Percentiles rank a stretch among this genome's conserved stretches.
phyloP scores from a whole-genome alignment of 1,139 yeast genomes.

The Candida mesenterica region DNA sequence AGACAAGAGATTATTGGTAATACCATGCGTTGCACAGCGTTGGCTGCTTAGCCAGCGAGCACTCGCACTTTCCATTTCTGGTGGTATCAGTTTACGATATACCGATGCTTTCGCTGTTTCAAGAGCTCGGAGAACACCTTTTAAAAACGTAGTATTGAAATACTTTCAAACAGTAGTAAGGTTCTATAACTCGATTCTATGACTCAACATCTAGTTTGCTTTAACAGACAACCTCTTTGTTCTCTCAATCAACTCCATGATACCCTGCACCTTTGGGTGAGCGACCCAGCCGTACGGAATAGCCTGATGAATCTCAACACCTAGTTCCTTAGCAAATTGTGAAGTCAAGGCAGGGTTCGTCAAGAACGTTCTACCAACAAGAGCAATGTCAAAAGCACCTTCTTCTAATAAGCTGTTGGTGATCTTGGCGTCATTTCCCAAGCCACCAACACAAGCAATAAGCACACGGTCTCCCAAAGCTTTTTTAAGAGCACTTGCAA shows the following conservation, averaged over 20 bases:
- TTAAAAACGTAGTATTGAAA: too few relatives aligned
- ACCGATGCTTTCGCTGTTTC: too few relatives aligned
- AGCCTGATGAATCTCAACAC: conserved; percentile 38
- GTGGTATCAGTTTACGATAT: too few relatives aligned
- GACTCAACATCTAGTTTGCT: too few relatives aligned
- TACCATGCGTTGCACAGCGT: too few relatives aligned
- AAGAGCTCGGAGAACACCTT: too few relatives aligned
- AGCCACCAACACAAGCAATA: conserved; percentile 49
- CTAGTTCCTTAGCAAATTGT: conserved; percentile 50
- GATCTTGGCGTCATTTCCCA: conserved; percentile 27
- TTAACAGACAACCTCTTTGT: conserved; percentile 4
- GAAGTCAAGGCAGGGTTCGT: conserved; percentile 49
- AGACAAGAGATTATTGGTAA: too few relatives aligned
- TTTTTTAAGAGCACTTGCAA: conserved; percentile 42
- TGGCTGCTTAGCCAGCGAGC: too few relatives aligned
- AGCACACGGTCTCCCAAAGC: conserved; percentile 40
- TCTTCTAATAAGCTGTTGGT: conserved; percentile 41
- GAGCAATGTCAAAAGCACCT: conserved; percentile 44
- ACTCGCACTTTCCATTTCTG: too few relatives aligned
- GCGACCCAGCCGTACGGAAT: conserved; percentile 35
- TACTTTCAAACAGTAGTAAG: too few relatives aligned
- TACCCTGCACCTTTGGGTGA: conserved; percentile 6
- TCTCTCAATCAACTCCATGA: conserved; percentile 10
- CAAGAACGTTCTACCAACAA: conserved; percentile 47
- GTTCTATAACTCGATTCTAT: too few relatives aligned